Base-by-base conservation (phyloP, 2,329 filamentous ascomycete species). In the Claviceps digitariae region DNA sequence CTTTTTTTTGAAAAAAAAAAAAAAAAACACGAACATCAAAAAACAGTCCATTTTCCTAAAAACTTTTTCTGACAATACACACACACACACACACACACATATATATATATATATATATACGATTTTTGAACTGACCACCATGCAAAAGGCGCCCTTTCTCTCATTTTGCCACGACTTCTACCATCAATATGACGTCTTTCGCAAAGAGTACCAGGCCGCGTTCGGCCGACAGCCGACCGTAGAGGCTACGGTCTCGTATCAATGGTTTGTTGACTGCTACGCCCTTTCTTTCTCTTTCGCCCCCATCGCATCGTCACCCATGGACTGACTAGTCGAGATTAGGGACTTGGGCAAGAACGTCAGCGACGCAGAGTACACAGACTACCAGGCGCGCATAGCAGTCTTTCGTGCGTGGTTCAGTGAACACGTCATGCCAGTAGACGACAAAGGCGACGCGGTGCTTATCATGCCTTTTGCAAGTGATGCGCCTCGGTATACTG, bases 91-190 rank as follows among this genome's bases (percentile, higher is more conserved):
- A n/a, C n/a, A n/a, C n/a, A n/a, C n/a, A n/a, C n/a, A n/a, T n/a
- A n/a, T n/a, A n/a, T n/a, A n/a, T n/a, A n/a, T n/a, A n/a, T n/a
- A n/a, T n/a, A n/a, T n/a, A n/a, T n/a, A n/a, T n/a, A n/a, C n/a
- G 15, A 4, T 38, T n/a, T 1, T 15, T 3, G 0, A 7, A 29
- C 48, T 43, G 15, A 50, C 38, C 15, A 1, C 10, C 20, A 21
- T 4, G 13, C 20, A 2, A 21, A 20, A 70, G 66, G 62, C 62
- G 3, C 58, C 64, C 1, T 68, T 66, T 31, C 53, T 55, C 2
- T 60, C 60, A 1, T 66, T 64, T 51, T 67, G 64, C 50, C 64
- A 65, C 56, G 66, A 66, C 8, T 68, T 66, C 51, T 67, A 63
- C 50, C 59, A 64, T 43, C 52, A 58, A 5, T 68, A 65, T 51